Evolutionary conservation across 1,284 basidiomycete genomes (phyloP), one percentile per base, ranked within the genome.

Genomic region (Megacollybia platyphylla): DNA sequence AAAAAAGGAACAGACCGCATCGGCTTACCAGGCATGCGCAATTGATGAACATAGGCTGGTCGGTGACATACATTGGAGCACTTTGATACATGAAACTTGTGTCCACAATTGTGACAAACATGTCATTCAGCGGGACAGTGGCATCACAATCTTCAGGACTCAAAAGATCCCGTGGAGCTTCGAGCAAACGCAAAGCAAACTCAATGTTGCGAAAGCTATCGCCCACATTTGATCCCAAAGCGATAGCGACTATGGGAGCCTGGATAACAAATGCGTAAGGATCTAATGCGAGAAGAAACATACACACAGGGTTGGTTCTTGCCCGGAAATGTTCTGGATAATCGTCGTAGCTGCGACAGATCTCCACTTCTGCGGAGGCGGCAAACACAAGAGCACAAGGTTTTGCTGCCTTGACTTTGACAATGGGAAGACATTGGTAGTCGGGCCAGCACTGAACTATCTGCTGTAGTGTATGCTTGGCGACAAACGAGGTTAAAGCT

Each of bases 81-180:
- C 86, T 93, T 62, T 97, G 86, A 58, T 98, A 98, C 63, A 98
- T 61, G 61, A 93, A 90, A 55, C 89, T 92, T 0, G 90, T 93
- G 51, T 88, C 71, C 20, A 85, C 62, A 10, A 93, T 63, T 10
- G 54, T 56, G 3, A 79, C 47, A 17, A 44, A 48, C 5, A 49
- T 24, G 17, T 60, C 13, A 52, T 39, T 39, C 8, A 26, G 46
- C 27, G 9, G 18, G 46, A 1, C 49, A 8, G 55, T 51, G 1
- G 51, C 45, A 3, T 54, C 42, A 18, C 35, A 51, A 10, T 53
- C 46, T 5, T 46, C 40, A 48, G 55, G 46, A 0, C 40, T 40
- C 2, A 65, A 40, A 13, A 66, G 36, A 8, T 54, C 44, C 18
- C 51, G 48, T 4, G 74, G 68, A 11, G 55, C 50, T 55, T 80